Evolutionary conservation across 768 basidiomycete genomes (phyloP), one percentile per base, ranked within the genome.

Genomic region (Leccinum rimulosum): DNA sequence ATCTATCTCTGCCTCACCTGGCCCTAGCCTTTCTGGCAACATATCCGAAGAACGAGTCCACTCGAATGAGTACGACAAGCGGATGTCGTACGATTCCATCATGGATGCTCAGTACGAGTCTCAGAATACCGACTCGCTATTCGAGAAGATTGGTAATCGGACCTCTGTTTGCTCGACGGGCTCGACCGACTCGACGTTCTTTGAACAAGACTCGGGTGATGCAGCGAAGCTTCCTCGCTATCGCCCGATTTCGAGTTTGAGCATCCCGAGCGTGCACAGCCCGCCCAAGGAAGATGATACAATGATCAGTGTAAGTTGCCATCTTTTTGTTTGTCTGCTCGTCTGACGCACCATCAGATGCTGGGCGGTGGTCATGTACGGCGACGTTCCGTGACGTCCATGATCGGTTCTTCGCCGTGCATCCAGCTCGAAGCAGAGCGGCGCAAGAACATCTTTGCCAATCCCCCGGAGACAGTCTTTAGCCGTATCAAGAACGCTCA

Each of bases 331-430:
- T 40, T 28, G 2, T 28, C 56, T 28, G 52, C 22, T 55, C 61
- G 11, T 27, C 54, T 58, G 28, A 58, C 47, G 27, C 9, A 50
- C 17, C 6, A 38, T 1, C 59, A 90, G 87, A 91, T 93, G 89
- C 75, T 91, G 33, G 90, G 87, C 51, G 90, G 89, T 55, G 89
- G 87, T 3, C 87, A 84, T 54, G 84, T 89, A 54, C 84, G 87
- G 31, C 84, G 89, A 35, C 75, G 79, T 12, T 90, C 91, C 0
- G 76, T 89, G 10, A 84, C 81, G 12, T 87, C 87, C 0, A 74
- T 81, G 52, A 83, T 88, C 17, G 84, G 86, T n/a, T 78, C 78
- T 3, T 92, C 90, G 2, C 90, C 90, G 0, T 89, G 86, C 57
- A 77, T 82, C 19, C 81, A 84, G 17, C 48, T 50, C 7, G 27